A percentile compares a stretch with the other conserved stretches of the same genome.
Evolutionary conservation across 257 asterid genomes (phyloP).

Genomic region (Solanum sejunctum): DNA sequence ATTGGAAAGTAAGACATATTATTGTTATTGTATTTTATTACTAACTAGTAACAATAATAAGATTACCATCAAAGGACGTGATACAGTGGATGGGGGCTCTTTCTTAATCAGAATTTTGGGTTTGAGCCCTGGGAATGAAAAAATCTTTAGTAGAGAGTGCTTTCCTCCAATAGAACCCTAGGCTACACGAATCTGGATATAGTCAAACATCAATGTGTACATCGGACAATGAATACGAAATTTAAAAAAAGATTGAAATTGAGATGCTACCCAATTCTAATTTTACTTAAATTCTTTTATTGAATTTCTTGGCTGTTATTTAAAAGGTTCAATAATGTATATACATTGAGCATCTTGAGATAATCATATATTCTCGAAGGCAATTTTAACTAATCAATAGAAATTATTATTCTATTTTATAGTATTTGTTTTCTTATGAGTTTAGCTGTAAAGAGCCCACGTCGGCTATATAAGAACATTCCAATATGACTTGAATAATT

Average conservation of each 20-base stretch:
- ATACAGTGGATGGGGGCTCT: no score
- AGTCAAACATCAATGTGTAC: no score
- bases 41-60: background rate
- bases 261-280: background rate
- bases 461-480: background rate
- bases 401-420: background rate
- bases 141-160: no score
- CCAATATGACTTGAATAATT: no score
- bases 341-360: background rate
- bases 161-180: no score
- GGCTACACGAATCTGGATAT: no score
- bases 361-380: background rate
- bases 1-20: background rate
- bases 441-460: background rate
- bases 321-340: background rate
- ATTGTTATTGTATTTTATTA: background rate
- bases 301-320: background rate
- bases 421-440: background rate
- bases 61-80: no score
- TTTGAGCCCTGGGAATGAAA: no score
- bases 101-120: no score
- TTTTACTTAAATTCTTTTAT: background rate
- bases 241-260: background rate
- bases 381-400: background rate
- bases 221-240: no score